A percentile compares a stretch with the other conserved stretches of the same genome.
These are phyloP conservation scores for Stramenopiles sp. DNA, from an alignment of 352 stramenopile species.

Conservation along the genomic window DNA sequence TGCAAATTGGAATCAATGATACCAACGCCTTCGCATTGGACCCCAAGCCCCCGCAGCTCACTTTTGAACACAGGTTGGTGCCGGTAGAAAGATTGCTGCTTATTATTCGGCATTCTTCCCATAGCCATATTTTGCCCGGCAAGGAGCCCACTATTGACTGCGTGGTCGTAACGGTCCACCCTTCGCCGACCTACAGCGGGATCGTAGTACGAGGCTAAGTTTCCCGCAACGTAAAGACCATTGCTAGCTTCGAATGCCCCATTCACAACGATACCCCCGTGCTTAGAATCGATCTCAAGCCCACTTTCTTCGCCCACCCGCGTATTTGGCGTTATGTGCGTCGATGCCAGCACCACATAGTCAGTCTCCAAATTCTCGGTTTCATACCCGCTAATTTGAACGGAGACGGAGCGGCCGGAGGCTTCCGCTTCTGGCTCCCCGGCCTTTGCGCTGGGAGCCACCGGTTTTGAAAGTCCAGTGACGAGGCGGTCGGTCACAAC, in stretches of 20 bases:
- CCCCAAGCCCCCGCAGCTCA: slow-evolving; percentile 40
- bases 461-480: slow-evolving; percentile 18
- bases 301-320: slow-evolving; percentile 35
- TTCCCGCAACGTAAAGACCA: slow-evolving; percentile 64
- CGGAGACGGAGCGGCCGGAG: slow-evolving; percentile 27
- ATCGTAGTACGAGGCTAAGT: slow-evolving; percentile 65
- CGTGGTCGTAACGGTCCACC: slow-evolving; percentile 71
- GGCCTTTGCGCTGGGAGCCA: slow-evolving; percentile 30
- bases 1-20: slow-evolving; percentile 49
- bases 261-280: slow-evolving; percentile 69
- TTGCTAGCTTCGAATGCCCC: slow-evolving; percentile 58
- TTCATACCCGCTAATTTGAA: slow-evolving; percentile 41
- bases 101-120: not conserved
- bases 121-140: slow-evolving; percentile 59
- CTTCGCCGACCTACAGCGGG: slow-evolving; percentile 50
- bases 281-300: slow-evolving; percentile 56
- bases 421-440: slow-evolving; percentile 20
- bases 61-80: slow-evolving; percentile 65
- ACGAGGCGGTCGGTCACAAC: slow-evolving; percentile 17
- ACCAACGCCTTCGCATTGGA: slow-evolving; percentile 56
- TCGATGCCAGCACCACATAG: slow-evolving; percentile 70
- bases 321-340: slow-evolving; percentile 53
- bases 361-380: slow-evolving; percentile 49
- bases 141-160: slow-evolving; percentile 64
- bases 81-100: slow-evolving; percentile 44